Evolutionary conservation across 2,329 filamentous ascomycete genomes (phyloP).

Genomic region (Escovopsis sp.): DNA sequence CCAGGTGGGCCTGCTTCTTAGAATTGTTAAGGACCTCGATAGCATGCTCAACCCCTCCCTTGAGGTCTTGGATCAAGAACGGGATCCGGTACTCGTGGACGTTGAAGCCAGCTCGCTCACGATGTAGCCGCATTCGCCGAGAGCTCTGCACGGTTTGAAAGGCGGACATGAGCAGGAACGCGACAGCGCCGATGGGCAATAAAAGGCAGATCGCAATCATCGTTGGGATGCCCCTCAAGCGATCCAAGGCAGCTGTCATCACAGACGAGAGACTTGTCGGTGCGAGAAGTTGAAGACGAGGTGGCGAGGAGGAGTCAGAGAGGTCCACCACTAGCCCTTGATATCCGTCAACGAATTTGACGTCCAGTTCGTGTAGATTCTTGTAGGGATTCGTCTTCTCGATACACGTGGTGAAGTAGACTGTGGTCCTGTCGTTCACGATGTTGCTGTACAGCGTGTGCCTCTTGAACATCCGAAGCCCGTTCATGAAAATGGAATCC

Average conservation of each 20-base stretch:
- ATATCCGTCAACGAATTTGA: slow-evolving; percentile 63
- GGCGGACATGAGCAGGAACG: slow-evolving; percentile 61
- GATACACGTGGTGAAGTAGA: slow-evolving; percentile 73
- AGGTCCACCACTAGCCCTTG: slow-evolving; percentile 59
- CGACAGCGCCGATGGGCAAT: slow-evolving; percentile 55
- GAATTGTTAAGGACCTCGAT: slow-evolving; percentile 59
- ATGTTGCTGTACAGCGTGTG: slow-evolving; percentile 76
- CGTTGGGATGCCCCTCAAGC: slow-evolving; percentile 44
- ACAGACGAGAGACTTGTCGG: slow-evolving; percentile 18
- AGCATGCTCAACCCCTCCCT: slow-evolving; percentile 60
- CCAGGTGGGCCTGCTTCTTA: slow-evolving; percentile 58
- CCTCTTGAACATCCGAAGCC: slow-evolving; percentile 59
- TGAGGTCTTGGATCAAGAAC: slow-evolving; percentile 60
- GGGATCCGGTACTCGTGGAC: slow-evolving; percentile 62
- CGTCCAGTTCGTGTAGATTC: slow-evolving; percentile 48
- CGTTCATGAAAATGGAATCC: slow-evolving; percentile 72
- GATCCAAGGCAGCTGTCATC: slow-evolving; percentile 17
- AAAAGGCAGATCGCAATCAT: slow-evolving; percentile 52
- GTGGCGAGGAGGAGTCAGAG: slow-evolving; percentile 13
- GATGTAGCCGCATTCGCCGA: slow-evolving; percentile 62
- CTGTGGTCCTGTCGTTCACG: slow-evolving; percentile 68
- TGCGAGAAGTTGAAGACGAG: slow-evolving; percentile 14
- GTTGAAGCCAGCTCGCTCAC: slow-evolving; percentile 51
- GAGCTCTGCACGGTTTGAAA: slow-evolving; percentile 64
- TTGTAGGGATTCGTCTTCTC: slow-evolving; percentile 64